phyloP scores from a whole-genome alignment of 495 filamentous ascomycete species.

The Haplographium delicatum region DNA sequence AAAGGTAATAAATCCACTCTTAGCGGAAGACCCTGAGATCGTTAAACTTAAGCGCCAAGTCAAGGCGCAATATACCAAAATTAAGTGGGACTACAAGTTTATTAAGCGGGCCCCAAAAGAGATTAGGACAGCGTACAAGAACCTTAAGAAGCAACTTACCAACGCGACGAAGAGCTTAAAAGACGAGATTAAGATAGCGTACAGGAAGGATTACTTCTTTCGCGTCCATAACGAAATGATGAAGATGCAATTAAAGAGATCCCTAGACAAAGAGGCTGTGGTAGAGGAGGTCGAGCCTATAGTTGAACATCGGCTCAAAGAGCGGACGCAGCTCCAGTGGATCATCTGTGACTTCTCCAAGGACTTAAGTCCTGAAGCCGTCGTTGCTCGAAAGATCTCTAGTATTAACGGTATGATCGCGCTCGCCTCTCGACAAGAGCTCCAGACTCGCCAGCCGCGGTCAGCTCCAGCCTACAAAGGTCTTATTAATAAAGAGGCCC shows the following conservation, averaged over 20 bases:
- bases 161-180: conserved; percentile 9
- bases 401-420: not conserved
- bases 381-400: not conserved
- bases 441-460: conserved; percentile 2
- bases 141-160: not conserved
- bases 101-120: conserved; percentile 13
- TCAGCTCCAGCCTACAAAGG: not conserved
- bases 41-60: conserved; percentile 7
- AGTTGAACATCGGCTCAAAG: conserved; percentile 13
- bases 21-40: conserved; percentile 14
- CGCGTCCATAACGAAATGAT: conserved; percentile 17
- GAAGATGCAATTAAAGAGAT: conserved; percentile 11
- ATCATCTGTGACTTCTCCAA: not conserved
- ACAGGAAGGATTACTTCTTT: conserved; percentile 18
- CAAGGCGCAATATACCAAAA: not conserved
- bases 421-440: not conserved
- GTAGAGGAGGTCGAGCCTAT: conserved; percentile 10
- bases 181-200: conserved; percentile 4
- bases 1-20: conserved; percentile 13
- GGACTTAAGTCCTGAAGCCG: not conserved
- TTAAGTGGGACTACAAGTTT: conserved; percentile 13
- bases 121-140: not conserved
- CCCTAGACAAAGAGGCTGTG: not conserved
- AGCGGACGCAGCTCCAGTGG: not conserved
- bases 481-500: not conserved